Evolutionary conservation across 106 monocot genomes (phyloP).

Genomic region (Narthecium ossifragum): DNA sequence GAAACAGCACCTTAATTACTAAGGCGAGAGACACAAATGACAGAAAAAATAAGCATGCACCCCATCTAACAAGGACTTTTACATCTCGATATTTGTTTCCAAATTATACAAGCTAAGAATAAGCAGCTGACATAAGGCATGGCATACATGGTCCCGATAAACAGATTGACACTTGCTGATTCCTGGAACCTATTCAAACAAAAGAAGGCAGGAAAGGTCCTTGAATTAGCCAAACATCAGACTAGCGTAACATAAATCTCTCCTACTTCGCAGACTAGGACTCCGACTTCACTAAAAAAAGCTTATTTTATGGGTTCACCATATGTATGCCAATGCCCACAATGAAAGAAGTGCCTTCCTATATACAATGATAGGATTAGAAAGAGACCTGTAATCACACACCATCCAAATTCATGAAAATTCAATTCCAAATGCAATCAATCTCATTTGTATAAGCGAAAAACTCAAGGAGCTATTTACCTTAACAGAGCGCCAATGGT

Average conservation of each 20-base stretch:
- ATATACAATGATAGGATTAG: neutral
- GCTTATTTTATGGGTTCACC: no score
- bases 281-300: no score
- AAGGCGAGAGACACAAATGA: neutral
- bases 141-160: no score
- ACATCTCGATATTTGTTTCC: neutral
- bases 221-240: no score
- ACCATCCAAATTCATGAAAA: neutral
- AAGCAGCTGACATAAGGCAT: neutral
- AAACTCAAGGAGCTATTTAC: conserved; percentile 14
- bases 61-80: neutral
- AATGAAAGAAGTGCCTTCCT: neutral
- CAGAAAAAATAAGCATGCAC: neutral
- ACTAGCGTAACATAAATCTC: no score
- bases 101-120: neutral
- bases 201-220: no score
- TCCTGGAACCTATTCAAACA: no score
- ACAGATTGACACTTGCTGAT: no score
- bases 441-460: no score
- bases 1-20: no score
- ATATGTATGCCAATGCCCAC: no score
- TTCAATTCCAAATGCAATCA: neutral
- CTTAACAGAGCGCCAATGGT: conserved; percentile 97
- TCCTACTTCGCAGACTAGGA: no score
- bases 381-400: neutral